Base-by-base conservation (phyloP, 1,284 basidiomycete species). In the Austroboletus novae-zelandiae region DNA sequence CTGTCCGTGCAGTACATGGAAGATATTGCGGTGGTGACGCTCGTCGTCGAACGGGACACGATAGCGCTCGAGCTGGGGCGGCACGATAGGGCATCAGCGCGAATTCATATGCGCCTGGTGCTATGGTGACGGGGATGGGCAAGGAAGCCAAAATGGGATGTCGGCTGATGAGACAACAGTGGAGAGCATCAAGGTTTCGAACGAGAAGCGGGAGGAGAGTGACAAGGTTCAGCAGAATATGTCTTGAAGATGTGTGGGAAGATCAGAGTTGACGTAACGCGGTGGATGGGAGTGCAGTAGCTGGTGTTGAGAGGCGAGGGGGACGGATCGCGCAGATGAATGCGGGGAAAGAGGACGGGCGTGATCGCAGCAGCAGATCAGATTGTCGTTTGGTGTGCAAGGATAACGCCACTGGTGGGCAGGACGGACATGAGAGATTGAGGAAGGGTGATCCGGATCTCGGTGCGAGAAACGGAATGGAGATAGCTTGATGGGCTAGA, bases 331-430 rank as follows among this genome's bases (percentile, higher is more conserved):
- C 57, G 57, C 20, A 39, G 14, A 43, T 43, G 14, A 46, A 61
- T 57, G 57, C 32, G 49, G 49, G 57, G 50, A 36, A 45, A 45
- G 34, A 15, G 34, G 7, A 14, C n/a, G 14, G 34, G 34, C 40
- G 39, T 55, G 57, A 62, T 62, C 60, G 56, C 43, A 45, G 47
- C 13, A 57, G 47, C n/a, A 50, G 58, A 59, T 62, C 58, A 52
- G 58, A 62, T 62, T 62, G 55, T 13, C 39, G 39, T 17, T 8
- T 8, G n/a, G 9, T 9, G 17, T 9, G 18, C 20, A 9, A 13
- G 20, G 40, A 25, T 17, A 37, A 32, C 5, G 5, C 11, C 11
- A 25, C 11, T 40, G 39, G 39, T 15, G 39, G 39, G 39, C 1
- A 6, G 3, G 40, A 32, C 56, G 48, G 59, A 58, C 20, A 60